Evolutionary conservation across 1,139 yeast species (phyloP), one percentile per base, ranked within the genome.

Genomic region (Eremothecium cymbalariae): DNA sequence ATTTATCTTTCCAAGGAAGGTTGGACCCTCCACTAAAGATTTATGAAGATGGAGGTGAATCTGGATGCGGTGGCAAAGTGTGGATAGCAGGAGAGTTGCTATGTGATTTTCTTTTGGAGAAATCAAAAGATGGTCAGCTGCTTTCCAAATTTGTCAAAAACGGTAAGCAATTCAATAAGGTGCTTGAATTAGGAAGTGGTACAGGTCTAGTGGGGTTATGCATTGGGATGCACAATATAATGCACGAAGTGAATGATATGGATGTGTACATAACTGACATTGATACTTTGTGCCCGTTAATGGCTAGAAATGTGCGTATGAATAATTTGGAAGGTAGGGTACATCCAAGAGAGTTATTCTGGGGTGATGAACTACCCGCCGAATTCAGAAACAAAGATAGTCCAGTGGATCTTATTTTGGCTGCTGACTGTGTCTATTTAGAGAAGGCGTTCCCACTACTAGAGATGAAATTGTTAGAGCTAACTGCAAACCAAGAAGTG

Each of bases 81-180:
- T 72, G 78, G 78, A 64, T 73, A 1, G 76, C 77, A 6, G 78
- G 77, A 5, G 73, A 71, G 38, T 53, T 71, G 21, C 50, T 72
- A 11, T 63, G 74, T 6, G 57, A 67, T 27, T 72, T 69, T 39
- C 41, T 70, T 36, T 34, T 57, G 3, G 59, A 57, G 27, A 42
- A 40, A 28, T 37, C 38, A 6, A 25, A 29, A 25, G 20, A 18
- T 25, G 35, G 30, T 14, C 43, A 25, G 16, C 28, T 37, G 14
- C 29, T 38, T 13, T 25, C 33, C 8, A 39, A 41, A 12, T 6
- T 25, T 41, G 4, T 30, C 34, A 13, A 43, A 42, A 12, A 40
- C 39, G 35, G 19, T 16, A 19, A 28, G 6, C 34, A 26, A 2
- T 45, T 48, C 23, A 53, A 48, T 28, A 62, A 60, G 29, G 59